Base-by-base conservation (phyloP, 2,329 filamentous ascomycete species). In the Byssochlamys sp. region DNA sequence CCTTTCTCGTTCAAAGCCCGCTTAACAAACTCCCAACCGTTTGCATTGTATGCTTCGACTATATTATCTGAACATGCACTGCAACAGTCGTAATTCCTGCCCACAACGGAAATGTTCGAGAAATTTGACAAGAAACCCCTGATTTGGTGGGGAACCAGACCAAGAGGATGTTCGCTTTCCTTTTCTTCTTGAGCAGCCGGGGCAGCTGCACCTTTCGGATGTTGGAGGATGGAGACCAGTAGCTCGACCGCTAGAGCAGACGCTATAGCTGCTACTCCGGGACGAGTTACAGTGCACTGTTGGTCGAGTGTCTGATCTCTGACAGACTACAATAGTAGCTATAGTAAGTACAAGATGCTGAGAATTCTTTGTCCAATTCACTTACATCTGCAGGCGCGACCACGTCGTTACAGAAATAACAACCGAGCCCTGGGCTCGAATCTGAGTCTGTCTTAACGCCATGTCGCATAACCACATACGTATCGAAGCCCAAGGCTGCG, bases 341-440 rank as follows among this genome's bases (percentile, higher is more conserved):
- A 19, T 50, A 55, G 58, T 60, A 63, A 59, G 62, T 55, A 39
- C 49, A 59, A 27, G 1, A 54, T 52, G 49, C 35, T 28, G 53
- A 12, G 19, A 24, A 39, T 33, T 48, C 52, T 14, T 9, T 19
- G 39, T 49, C 12, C 45, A 55, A 51, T 19, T 49, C 35, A 81
- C 87, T 84, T 77, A 95, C 91, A 76, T 97, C 90, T 61, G 87
- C 87, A 25, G 94, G 94, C 5, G 92, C 90, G 54, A 97, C 92
- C 27, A 99, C 92, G 71, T 99, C 94, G 67, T 95, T 97, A 76
- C 94, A 99, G 74, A 97, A 99, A 72, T 99, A 99, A 74, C 94
- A 99, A 9, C 94, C 94, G 27, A 97, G 79, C 27, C 89, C 84
- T 55, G 84, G 78, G 56, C 84, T 78, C n/a, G 76, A 80, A 10